A percentile compares a stretch with the other conserved stretches of the same genome.
phyloP scores from a whole-genome alignment of 371 early-diverging fungal genomes.

The Mucor indicus region DNA sequence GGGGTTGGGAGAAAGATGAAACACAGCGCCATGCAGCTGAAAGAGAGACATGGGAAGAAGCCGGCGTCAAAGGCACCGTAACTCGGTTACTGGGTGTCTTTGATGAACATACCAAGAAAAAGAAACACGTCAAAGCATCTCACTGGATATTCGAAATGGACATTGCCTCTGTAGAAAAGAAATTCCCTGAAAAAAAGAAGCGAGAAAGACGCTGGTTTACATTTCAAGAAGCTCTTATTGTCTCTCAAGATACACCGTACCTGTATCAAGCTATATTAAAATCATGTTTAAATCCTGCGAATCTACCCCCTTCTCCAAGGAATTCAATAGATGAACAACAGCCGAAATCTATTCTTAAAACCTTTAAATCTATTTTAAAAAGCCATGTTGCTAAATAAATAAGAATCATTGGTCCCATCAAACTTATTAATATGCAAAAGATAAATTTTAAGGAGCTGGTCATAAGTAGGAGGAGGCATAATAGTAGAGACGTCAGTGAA shows the following conservation, averaged over 20 bases:
- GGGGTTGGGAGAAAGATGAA: constrained; percentile 61
- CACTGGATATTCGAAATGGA: constrained; percentile 54
- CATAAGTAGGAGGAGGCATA: too few relatives aligned
- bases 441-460: too few relatives aligned
- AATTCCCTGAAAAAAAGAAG: constrained; percentile 54
- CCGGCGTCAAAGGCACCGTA: constrained; percentile 50
- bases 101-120: constrained; percentile 38
- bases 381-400: too few relatives aligned
- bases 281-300: constrained; percentile 17
- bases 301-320: too few relatives aligned
- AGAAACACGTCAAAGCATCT: constrained; percentile 32
- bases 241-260: constrained; percentile 13
- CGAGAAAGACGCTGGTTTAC: constrained; percentile 47
- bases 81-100: constrained; percentile 42
- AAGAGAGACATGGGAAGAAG: constrained; percentile 61
- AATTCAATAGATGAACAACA: too few relatives aligned
- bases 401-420: too few relatives aligned
- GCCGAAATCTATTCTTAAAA: too few relatives aligned
- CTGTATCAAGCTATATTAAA: constrained; percentile 19
- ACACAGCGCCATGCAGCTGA: constrained; percentile 51
- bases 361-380: too few relatives aligned
- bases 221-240: constrained; percentile 19
- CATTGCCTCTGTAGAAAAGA: constrained; percentile 44
- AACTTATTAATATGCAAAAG: too few relatives aligned
- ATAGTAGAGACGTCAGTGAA: too few relatives aligned